Conservation (phyloP, 2,329 filamentous ascomycete genomes). For the Macrophomina tecta region DNA sequence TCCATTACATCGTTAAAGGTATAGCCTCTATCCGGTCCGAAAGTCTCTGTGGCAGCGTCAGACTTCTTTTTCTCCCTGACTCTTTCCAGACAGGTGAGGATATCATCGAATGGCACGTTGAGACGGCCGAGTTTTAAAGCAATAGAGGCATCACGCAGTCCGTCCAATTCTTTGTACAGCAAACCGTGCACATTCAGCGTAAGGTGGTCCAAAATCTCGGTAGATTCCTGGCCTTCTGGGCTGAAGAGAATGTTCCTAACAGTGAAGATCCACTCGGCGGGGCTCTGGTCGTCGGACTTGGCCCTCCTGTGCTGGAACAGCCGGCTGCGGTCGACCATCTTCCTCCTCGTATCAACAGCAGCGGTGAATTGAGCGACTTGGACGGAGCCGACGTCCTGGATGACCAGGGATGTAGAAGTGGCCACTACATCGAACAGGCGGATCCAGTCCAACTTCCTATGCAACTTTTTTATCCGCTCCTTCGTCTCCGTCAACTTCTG, state of each 20-base stretch:
- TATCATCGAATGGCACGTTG: conserved; percentile 88
- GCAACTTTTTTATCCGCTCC: conserved; percentile 83
- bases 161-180: conserved; percentile 82
- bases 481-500: conserved; percentile 77
- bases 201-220: conserved; percentile 86
- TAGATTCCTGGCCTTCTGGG: conserved; percentile 79
- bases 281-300: conserved; percentile 65
- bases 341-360: conserved; percentile 87
- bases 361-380: conserved; percentile 85
- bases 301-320: conserved; percentile 74
- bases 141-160: conserved; percentile 86
- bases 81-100: conserved; percentile 67
- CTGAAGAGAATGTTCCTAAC: conserved; percentile 88
- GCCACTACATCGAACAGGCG: conserved; percentile 88
- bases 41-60: conserved; percentile 32
- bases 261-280: conserved; percentile 93
- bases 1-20: conserved; percentile 76
- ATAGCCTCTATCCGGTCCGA: conserved; percentile 57
- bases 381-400: conserved; percentile 82
- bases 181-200: conserved; percentile 91
- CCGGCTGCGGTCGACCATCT: conserved; percentile 88
- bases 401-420: conserved; percentile 75
- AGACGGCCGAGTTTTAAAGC: conserved; percentile 89
- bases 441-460: conserved; percentile 86
- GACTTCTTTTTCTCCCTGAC: conserved; percentile 55